Base-by-base conservation (phyloP, 2,329 filamentous ascomycete genomes). In the Neonectria hederae region DNA sequence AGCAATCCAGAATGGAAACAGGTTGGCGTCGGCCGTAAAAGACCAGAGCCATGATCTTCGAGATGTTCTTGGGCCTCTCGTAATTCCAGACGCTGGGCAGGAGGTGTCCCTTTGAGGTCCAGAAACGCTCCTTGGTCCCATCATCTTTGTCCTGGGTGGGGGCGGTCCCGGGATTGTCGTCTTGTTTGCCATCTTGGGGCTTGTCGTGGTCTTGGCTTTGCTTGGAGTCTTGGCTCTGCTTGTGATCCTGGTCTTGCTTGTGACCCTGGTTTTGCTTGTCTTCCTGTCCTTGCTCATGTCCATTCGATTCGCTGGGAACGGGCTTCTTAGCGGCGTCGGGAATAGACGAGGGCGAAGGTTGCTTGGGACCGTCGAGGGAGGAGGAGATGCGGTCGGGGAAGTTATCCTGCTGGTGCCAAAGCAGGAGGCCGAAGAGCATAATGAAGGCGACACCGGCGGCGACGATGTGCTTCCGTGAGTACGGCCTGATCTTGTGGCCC, bases 1-100 rank as follows among this genome's bases (percentile, higher is more conserved):
- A 84, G 63, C 83, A 84, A 64, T 83, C 82, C 43, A 84, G 68
- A 28, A 84, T 79, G 32, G 82, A 79, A 24, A 83, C 80, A 10
- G 79, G 79, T 59, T 77, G 74, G 54, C 78, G 78, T 17, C 82
- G 78, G 21, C 82, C 83, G 63, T 77, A 84, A 61, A 84, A 84
- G 1, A 84, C 80, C 60, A 84, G 75, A 17, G 76, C 82, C 62
- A 83, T 77, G n/a, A 84, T 72, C 66, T 78, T 80, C 3, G 59
- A 60, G 9, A 74, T 58, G 11, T 65, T 42, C 2, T 54, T 22
- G 2, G 72, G 72, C 42, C 67, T 61, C 30, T 68, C 42, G 67
- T 66, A 74, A 7, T 71, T 45, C 22, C 59, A 57, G 19, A 73
- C 38, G 7, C 65, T 71, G 8, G 65, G 60, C 10, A 69, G 35